Base-by-base conservation (phyloP, 345 rosid genomes). In the Eutrema heterophyllum region DNA sequence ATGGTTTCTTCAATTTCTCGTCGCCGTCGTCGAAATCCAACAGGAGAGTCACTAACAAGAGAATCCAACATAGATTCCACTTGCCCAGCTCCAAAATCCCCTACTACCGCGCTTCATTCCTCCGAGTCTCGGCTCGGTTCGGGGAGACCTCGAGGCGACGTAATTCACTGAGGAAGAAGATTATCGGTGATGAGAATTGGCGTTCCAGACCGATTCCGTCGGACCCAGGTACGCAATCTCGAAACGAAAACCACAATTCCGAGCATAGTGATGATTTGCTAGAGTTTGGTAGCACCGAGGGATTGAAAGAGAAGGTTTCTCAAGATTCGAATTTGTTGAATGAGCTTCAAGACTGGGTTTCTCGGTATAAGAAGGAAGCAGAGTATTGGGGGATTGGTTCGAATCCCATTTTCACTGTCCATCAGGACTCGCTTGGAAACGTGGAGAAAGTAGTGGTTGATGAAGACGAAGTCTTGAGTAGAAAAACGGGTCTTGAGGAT, bases 301-400 rank as follows among this genome's bases (percentile, higher is more conserved):
- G 78, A 32, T 74, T 75, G 15, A 76, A 82, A 68, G 49, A 68
- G 64, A 67, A 68, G 27, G 68, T 40, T 36, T 35, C 78, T 44
- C 79, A 79, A 46, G 86, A 83, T 27, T 92, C 92, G 32, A 81
- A 57, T 77, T 60, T 86, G 73, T 46, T 83, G 69, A 81, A 59
- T 58, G 86, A 83, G 79, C 81, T 93, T 51, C 89, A 87, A 83
- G 78, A 80, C 15, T 93, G 97, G 98, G 80, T 81, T 71, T 78
- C 78, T 67, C 85, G 82, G 77, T 88, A 71, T 50, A 85, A 81
- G 65, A 83, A 80, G 70, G 98, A 90, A 82, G 36, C 73, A 64
- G 90, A 86, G 46, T 82, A 54, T 60, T 92, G 95, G 98, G 95
- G 98, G 6, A 46, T 87, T 33, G 98, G 95, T 46, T 81, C 90